These are phyloP conservation scores for Daldinia caldariorum DNA, from an alignment of 495 filamentous ascomycete genomes.

Conservation along the genomic window DNA sequence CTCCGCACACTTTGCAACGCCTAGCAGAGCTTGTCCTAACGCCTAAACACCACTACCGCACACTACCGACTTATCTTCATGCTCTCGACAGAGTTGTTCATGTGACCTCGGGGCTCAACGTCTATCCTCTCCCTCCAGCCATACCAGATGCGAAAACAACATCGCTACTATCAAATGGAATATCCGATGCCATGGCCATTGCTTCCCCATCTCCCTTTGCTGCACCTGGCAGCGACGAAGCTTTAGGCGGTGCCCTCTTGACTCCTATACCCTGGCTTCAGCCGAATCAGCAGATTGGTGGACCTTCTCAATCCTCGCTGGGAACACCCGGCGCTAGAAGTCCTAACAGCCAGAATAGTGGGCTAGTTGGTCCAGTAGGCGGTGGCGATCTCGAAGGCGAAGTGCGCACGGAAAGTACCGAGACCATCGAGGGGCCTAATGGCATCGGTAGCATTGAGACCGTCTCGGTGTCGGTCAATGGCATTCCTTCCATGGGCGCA, in stretches of 20 bases:
- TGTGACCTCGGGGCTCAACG: conserved; percentile 81
- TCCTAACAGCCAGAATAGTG: conserved; percentile 45
- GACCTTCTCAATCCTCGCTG: conserved; percentile 19
- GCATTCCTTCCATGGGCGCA: conserved; percentile 59
- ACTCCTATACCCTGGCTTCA: conserved; percentile 93
- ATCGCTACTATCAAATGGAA: conserved; percentile 65
- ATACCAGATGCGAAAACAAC: conserved; percentile 59
- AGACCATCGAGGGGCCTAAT: conserved; percentile 76
- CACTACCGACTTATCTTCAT: conserved; percentile 83
- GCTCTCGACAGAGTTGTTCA: conserved; percentile 91
- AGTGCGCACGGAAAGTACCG: conserved; percentile 71
- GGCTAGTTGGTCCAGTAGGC: conserved; percentile 41
- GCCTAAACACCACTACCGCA: conserved; percentile 81
- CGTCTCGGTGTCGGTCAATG: conserved; percentile 73
- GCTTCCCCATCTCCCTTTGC: conserved; percentile 66
- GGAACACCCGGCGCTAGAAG: conserved; percentile 34
- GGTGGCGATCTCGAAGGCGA: conserved; percentile 56
- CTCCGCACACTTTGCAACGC: conserved; percentile 93
- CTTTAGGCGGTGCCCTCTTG: conserved; percentile 86
- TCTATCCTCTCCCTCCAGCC: conserved; percentile 81
- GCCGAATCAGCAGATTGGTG: conserved; percentile 37
- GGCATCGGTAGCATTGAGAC: conserved; percentile 77
- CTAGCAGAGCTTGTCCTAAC: conserved; percentile 87
- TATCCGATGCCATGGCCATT: conserved; percentile 74
- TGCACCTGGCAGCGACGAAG: conserved; percentile 79